Evolutionary conservation across 768 basidiomycete species (phyloP).

Genomic region (Imleria badia): DNA sequence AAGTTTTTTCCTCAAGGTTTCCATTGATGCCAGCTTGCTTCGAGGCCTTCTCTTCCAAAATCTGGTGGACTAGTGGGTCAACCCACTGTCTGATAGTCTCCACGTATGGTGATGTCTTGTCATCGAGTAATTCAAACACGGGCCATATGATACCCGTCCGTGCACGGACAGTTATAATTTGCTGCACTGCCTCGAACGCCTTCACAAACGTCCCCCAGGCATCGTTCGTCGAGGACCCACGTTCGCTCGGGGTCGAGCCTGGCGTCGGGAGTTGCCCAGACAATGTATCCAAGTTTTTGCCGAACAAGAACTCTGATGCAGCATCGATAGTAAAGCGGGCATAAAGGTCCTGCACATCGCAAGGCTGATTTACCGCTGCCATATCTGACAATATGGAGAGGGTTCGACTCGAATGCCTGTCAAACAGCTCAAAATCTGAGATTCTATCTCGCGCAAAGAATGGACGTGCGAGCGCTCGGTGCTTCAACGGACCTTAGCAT

Average conservation of each 20-base stretch:
- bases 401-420: conserved; percentile 49
- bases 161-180: conserved; percentile 35
- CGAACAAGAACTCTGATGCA: conserved; percentile 73
- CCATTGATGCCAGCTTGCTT: conserved; percentile 39
- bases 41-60: conserved; percentile 46
- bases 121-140: conserved; percentile 40
- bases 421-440: conserved; percentile 68
- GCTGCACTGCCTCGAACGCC: conserved; percentile 42
- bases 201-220: conserved; percentile 56
- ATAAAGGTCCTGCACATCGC: conserved; percentile 69
- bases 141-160: conserved; percentile 44
- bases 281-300: conserved; percentile 60
- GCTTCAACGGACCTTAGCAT: conserved; percentile 38
- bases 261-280: conserved; percentile 52
- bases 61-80: conserved; percentile 60
- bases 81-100: conserved; percentile 43
- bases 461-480: conserved; percentile 65
- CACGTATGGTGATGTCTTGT: conserved; percentile 36
- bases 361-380: conserved; percentile 39
- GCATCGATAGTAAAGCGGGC: conserved; percentile 69
- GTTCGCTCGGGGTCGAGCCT: conserved; percentile 46
- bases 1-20: conserved; percentile 53
- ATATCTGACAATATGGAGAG: conserved; percentile 47
- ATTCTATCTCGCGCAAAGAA: conserved; percentile 75
- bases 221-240: conserved; percentile 60